phyloP scores from a whole-genome alignment of 2,329 filamentous ascomycete genomes.

The Trichophyton simii region DNA sequence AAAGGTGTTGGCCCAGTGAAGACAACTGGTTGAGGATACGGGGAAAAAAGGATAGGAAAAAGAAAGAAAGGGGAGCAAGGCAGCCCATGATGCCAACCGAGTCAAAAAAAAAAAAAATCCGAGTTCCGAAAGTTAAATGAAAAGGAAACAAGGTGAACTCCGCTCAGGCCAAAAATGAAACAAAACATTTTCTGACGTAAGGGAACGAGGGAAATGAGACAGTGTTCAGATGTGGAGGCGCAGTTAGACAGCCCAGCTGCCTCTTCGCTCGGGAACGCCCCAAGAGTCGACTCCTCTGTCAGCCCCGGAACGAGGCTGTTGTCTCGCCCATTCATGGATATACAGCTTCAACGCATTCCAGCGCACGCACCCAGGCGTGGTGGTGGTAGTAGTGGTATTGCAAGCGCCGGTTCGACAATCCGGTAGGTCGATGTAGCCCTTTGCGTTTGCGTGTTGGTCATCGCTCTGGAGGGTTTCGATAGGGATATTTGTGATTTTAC shows the following conservation, averaged over 20 bases:
- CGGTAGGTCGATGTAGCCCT: conserved; percentile 56
- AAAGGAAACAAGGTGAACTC: neutral
- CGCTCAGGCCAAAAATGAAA: neutral
- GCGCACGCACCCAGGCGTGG: conserved; percentile 49
- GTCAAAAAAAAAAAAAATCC: neutral
- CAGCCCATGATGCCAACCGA: neutral
- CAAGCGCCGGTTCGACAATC: conserved; percentile 13
- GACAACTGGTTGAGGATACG: neutral
- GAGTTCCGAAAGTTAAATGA: conserved; percentile 1
- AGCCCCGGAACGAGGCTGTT: conserved; percentile 56
- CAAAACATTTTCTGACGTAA: neutral
- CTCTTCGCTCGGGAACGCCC: conserved; percentile 46
- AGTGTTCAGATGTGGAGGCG: no score
- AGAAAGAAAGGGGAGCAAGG: neutral
- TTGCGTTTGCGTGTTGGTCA: conserved; percentile 52
- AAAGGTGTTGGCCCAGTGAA: neutral
- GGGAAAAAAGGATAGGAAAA: neutral
- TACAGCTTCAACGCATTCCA: conserved; percentile 79
- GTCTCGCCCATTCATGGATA: conserved; percentile 77
- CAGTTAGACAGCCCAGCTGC: conserved; percentile 59
- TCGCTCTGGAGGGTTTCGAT: conserved; percentile 58
- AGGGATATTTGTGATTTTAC: conserved; percentile 61
- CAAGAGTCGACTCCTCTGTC: conserved; percentile 47
- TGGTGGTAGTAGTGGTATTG: conserved; percentile 20
- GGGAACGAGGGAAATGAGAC: neutral